Base-by-base conservation (phyloP, 2,329 filamentous ascomycete species). In the Pestalotiopsis sp. region DNA sequence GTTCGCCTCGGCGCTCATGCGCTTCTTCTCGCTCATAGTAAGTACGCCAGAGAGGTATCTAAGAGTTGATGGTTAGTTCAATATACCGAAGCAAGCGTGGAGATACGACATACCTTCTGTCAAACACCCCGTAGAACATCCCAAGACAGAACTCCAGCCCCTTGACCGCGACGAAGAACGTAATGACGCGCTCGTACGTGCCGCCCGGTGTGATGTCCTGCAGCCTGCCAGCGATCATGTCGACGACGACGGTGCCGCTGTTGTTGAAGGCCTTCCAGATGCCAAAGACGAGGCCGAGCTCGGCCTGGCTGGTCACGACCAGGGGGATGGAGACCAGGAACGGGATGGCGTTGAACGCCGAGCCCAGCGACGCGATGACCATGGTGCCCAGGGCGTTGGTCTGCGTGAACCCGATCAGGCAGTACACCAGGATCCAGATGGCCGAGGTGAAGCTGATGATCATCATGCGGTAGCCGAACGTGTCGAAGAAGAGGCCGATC, bases 231-330 rank as follows among this genome's bases (percentile, higher is more conserved):
- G 75, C 70, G 65, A 76, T 75, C 73, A 76, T 76, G 52, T 76
- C 75, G 12, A 76, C 73, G 25, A 76, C 68, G 17, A 76, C 74
- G 27, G 72, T 75, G 25, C 71, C 73, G 52, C 72, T 72, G 58
- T 76, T 76, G 68, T 76, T 76, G 45, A 76, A 76, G 1, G 72
- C 70, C 68, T 76, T 75, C 75, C 74, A 76, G 57, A 76, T 73
- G 13, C 75, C 73, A 36, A 76, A 72, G 1, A 71, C 73, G 1
- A 76, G 74, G 7, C 75, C 74, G 5, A 76, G 68, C 63, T 76
- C 69, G 12, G 70, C 25, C 41, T 76, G 75, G 61, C 66, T 70
- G 1, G 72, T 69, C 2, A 74, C 72, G 38, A 76, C 72, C 0
- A 76, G 68, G 0, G 73, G 75, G 38, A 76, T 76, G 1, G 74